Base-by-base conservation (phyloP, 306 rosid species). In the Arachis hypogaea region DNA sequence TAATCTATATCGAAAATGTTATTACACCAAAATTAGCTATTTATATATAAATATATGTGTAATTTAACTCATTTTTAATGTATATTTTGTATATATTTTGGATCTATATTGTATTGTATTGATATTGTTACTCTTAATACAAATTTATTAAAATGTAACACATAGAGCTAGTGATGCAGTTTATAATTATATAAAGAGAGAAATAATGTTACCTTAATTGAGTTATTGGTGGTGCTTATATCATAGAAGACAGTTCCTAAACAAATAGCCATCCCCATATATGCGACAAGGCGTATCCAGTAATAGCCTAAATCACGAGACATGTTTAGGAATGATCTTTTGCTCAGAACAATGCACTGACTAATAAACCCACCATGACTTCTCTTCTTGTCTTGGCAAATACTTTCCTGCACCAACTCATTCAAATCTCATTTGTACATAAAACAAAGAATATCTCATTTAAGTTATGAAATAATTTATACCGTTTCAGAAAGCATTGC, bases 251-350 rank as follows among this genome's bases (percentile, higher is more conserved):
- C 41, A 43, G 88, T 82, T 56, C 75, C 95, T 30, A 86, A 58
- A 50, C 91, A 69, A 4, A 80, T 0, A 12, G 84, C 63, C 33
- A 91, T 4, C 3, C 41, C 49, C 4, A 85, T 5, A 50, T 89
- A 91, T 50, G 87, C 62, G 22, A 10, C 82, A 12, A 91, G 79
- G 71, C 95, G 89, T 30, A 91, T 18, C 95, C 91, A 87, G 12
- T 91, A 91, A 63, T 91, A 91, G 45, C 97, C 97, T 16, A 77
- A 22, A 81, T 91, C 95, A 4, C 95, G 86, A 55, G 30, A 50
- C 95, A 89, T 86, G 68, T 91, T 89, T 58, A 89, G 10, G 10
- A 61, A 82, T 0, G 93, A 91, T 78, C 95, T 84, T 73, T 46
- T 46, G 5, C 87, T 84, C 2, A 88, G 86, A 52, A 84, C 75